Evolutionary conservation across 306 rosid species (phyloP), one percentile per base, ranked within the genome.

Genomic region (Cotoneaster glaucophyllus): DNA sequence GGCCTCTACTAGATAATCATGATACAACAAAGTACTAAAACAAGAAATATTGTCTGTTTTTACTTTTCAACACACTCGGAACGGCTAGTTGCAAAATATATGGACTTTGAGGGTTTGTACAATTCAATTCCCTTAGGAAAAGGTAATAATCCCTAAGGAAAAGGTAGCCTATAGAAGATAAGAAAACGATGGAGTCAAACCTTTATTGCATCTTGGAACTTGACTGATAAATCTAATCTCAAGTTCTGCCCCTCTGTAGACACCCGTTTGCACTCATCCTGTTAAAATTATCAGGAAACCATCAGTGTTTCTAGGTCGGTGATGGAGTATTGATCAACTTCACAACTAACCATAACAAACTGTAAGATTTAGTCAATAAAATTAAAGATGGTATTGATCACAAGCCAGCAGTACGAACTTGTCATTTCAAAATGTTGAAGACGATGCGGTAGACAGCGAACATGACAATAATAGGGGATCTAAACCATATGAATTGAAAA

Each of bases 181-280:
- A 50, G 21, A 50, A 15, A n/a, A n/a, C n/a, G 54, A 50, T 24
- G 13, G 18, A 65, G 14, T 26, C 85, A 53, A 63, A 92, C 98
- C 98, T 90, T 90, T 80, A 95, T 95, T 53, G 98, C 98, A 85
- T 92, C 97, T 85, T 95, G 98, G 82, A 95, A 95, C 86, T 71
- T 95, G 70, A 88, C 82, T 76, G 97, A 95, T 66, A 95, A 82
- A 74, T 92, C 98, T 79, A 90, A 76, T 85, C 98, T 92, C 87
- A 95, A 85, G 81, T 80, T 83, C 82, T 92, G 98, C 52, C 98
- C 98, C 88, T 95, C 98, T 11, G 90, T 82, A 63, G 98, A 95
- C 78, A 84, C 96, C 78, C 96, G 96, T 83, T 89, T 92, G 82
- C 97, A 95, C 74, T 95, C 98, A 73, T 85, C 97, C 98, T 95